Conservation (phyloP, 225 moss, liverwort and hornwort genomes). For the Bryum argenteum region DNA sequence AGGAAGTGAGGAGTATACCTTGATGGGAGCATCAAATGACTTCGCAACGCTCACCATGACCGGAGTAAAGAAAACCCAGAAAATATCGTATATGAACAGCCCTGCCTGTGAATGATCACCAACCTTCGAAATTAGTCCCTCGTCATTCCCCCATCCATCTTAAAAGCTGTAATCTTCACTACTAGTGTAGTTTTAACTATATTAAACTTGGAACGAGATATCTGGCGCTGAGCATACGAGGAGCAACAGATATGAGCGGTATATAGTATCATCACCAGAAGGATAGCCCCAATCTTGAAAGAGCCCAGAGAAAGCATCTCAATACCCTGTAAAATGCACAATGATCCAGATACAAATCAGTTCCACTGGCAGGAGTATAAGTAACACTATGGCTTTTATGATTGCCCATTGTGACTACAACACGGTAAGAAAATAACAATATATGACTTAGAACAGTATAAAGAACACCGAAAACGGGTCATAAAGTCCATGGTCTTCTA, state of each 20-base stretch:
- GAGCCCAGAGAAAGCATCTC: slow-evolving; percentile 99
- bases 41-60: slow-evolving; percentile 99
- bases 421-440: not conserved
- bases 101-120: slow-evolving; percentile 70
- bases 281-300: slow-evolving; percentile 98
- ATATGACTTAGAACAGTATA: too few relatives aligned
- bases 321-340: slow-evolving; percentile 71
- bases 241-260: slow-evolving; percentile 20
- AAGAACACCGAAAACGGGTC: too few relatives aligned
- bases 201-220: slow-evolving; percentile 16
- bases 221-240: slow-evolving; percentile 26
- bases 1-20: slow-evolving; percentile 53
- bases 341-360: not conserved
- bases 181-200: not conserved
- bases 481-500: too few relatives aligned
- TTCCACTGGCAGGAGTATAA: slow-evolving; percentile 4
- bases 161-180: not conserved
- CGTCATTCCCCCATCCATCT: not conserved
- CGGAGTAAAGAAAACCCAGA: slow-evolving; percentile 99
- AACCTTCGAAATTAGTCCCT: slow-evolving; percentile 17
- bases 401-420: not conserved
- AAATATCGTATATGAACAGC: slow-evolving; percentile 95
- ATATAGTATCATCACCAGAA: slow-evolving; percentile 63
- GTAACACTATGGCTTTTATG: slow-evolving; percentile 3
- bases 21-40: slow-evolving; percentile 99